Evolutionary conservation across 176 grass and related monocot genomes (phyloP).

Genomic region (Elaeis guineensis): DNA sequence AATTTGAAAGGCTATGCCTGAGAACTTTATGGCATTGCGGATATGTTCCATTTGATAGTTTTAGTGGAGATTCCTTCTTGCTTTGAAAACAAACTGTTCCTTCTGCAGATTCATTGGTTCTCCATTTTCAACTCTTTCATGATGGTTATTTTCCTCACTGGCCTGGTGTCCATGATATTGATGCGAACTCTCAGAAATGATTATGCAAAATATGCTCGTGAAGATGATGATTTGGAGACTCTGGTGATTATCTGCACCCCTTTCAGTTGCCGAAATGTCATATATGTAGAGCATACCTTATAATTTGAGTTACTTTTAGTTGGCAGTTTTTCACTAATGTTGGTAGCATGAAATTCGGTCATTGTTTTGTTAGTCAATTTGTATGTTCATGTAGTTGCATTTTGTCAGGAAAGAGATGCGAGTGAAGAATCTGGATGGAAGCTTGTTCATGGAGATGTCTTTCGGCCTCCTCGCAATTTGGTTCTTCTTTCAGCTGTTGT

Average conservation of each 20-base stretch:
- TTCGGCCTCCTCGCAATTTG: slow-evolving; percentile 55
- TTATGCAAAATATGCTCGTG: slow-evolving; percentile 99
- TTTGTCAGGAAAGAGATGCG: slow-evolving; percentile 84
- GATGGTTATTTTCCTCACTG: slow-evolving; percentile 99
- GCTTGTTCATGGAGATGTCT: slow-evolving; percentile 98
- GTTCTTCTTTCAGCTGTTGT: slow-evolving; percentile 77
- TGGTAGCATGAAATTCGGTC: too few relatives aligned
- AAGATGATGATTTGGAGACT: slow-evolving; percentile 93
- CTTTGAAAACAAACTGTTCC: too few relatives aligned
- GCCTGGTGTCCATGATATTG: slow-evolving; percentile 98
- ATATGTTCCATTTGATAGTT: neutral
- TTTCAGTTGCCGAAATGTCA: neutral
- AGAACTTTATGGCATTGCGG: neutral
- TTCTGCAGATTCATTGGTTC: slow-evolving; percentile 95
- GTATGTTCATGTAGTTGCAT: too few relatives aligned
- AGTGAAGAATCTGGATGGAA: slow-evolving; percentile 99
- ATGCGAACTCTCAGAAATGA: slow-evolving; percentile 99
- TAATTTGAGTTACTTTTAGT: too few relatives aligned
- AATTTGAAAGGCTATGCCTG: too few relatives aligned
- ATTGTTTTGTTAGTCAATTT: too few relatives aligned
- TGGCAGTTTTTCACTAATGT: too few relatives aligned
- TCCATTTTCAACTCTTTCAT: slow-evolving; percentile 99
- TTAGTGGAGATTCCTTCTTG: too few relatives aligned
- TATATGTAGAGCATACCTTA: too few relatives aligned
- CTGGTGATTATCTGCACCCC: slow-evolving; percentile 38